phyloP scores from a whole-genome alignment of 805 yeast species.

The Grigorovia transvaalensis region DNA sequence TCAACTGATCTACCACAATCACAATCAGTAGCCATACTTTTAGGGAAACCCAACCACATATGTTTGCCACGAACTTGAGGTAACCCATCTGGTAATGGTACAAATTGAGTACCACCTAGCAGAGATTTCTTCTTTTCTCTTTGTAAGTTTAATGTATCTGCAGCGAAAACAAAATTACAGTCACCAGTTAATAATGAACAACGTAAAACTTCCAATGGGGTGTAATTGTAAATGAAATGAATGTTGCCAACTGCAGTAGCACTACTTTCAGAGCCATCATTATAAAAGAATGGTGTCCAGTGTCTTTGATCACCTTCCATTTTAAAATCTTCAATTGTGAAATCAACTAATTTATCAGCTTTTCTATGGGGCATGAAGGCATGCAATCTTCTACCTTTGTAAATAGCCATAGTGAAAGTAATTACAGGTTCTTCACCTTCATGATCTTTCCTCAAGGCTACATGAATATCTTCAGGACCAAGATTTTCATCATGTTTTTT shows the following conservation, averaged over 20 bases:
- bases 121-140: conserved; percentile 6
- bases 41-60: conserved; percentile 10
- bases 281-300: conserved; percentile 12
- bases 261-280: not conserved
- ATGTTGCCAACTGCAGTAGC: conserved; percentile 13
- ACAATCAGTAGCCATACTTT: conserved; percentile 4
- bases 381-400: conserved; percentile 7
- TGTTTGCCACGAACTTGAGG: conserved; percentile 6
- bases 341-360: conserved; percentile 4
- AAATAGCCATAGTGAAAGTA: conserved; percentile 8
- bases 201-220: conserved; percentile 9
- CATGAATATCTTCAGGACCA: conserved; percentile 11
- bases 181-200: conserved; percentile 11
- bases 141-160: conserved; percentile 1
- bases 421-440: conserved; percentile 10
- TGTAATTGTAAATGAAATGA: conserved; percentile 9
- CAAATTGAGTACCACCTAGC: conserved; percentile 11
- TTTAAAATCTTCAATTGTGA: conserved; percentile 4
- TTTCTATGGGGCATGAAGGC: conserved; percentile 11
- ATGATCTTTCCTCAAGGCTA: conserved; percentile 4
- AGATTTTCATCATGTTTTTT: conserved; percentile 4
- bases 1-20: conserved; percentile 6
- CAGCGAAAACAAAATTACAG: conserved; percentile 9
- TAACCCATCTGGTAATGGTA: conserved; percentile 6
- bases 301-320: conserved; percentile 7